Conservation (phyloP, 2,329 filamentous ascomycete genomes). For the Fusarium sp. region DNA sequence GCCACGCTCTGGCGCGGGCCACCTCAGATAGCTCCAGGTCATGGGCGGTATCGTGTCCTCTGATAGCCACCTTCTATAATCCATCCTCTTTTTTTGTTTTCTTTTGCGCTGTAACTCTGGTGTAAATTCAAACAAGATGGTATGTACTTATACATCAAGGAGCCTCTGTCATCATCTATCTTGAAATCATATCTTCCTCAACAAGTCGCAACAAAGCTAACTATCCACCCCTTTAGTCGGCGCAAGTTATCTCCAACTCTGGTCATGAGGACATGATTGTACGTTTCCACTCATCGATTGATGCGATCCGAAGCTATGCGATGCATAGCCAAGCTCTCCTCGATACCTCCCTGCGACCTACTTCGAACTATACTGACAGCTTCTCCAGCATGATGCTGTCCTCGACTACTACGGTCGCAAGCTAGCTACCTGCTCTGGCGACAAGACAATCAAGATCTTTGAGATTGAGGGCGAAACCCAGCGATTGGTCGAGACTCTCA, state of each 20-base stretch:
- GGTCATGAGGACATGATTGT: conserved; percentile 99
- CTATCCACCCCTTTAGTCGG: conserved; percentile 51
- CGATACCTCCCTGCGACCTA: conserved; percentile 11
- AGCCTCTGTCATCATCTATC: not conserved
- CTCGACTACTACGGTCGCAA: conserved; percentile 98
- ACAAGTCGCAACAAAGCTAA: conserved; percentile 47
- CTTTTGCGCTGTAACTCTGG: conserved; percentile 32
- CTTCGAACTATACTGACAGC: conserved; percentile 40
- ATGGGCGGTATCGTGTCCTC: conserved; percentile 51
- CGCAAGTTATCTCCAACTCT: conserved; percentile 62
- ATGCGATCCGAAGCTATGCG: conserved; percentile 18
- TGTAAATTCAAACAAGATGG: conserved; percentile 44
- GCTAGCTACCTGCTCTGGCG: conserved; percentile 96
- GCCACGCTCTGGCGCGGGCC: conserved; percentile 37
- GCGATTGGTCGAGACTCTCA: conserved; percentile 89
- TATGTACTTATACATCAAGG: conserved; percentile 24
- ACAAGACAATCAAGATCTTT: conserved; percentile 99
- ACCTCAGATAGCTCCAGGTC: conserved; percentile 43
- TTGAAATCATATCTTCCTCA: not conserved
- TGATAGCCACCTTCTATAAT: conserved; percentile 41
- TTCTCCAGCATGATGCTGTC: conserved; percentile 88
- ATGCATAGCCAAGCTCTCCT: conserved; percentile 8
- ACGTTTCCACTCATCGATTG: conserved; percentile 60
- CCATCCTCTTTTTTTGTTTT: conserved; percentile 28
- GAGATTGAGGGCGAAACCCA: conserved; percentile 96